Conservation (phyloP, 2,329 filamentous ascomycete species). For the Exophiala oligosperma region DNA sequence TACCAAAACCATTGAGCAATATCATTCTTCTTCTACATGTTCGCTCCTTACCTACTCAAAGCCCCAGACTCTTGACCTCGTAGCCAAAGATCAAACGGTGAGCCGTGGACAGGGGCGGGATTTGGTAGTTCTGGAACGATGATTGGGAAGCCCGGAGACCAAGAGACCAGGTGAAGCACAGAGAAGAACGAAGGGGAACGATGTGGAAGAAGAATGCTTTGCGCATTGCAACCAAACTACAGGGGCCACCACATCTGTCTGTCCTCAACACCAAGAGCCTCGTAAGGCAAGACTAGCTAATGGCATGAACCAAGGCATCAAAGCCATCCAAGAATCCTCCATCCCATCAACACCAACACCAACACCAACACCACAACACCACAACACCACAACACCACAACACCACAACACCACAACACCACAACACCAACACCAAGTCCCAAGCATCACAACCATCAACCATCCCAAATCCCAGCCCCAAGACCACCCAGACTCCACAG, state of each 20-base stretch:
- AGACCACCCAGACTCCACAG: background rate
- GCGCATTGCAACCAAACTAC: background rate
- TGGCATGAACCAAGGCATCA: too few relatives aligned
- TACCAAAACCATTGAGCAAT: background rate
- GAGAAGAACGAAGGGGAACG: too few relatives aligned
- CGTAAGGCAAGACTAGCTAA: background rate
- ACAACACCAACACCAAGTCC: background rate
- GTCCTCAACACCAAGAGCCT: background rate
- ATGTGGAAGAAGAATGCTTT: background rate
- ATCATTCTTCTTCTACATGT: background rate
- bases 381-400: slow-evolving; percentile 2
- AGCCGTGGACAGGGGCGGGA: too few relatives aligned
- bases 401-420: background rate
- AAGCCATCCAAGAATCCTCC: too few relatives aligned
- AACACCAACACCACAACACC: background rate
- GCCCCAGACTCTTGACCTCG: too few relatives aligned
- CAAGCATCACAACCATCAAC: background rate
- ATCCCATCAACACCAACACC: background rate
- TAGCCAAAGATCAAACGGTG: too few relatives aligned
- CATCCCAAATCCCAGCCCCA: background rate
- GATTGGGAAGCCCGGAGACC: too few relatives aligned
- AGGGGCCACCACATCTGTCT: background rate
- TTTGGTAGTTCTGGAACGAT: too few relatives aligned
- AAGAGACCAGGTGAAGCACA: too few relatives aligned
- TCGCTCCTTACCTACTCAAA: too few relatives aligned